Percentiles rank a stretch among this genome's conserved stretches.
These are phyloP conservation scores for Microcos paniculata DNA, from an alignment of 345 rosid genomes.

Conservation along the genomic window DNA sequence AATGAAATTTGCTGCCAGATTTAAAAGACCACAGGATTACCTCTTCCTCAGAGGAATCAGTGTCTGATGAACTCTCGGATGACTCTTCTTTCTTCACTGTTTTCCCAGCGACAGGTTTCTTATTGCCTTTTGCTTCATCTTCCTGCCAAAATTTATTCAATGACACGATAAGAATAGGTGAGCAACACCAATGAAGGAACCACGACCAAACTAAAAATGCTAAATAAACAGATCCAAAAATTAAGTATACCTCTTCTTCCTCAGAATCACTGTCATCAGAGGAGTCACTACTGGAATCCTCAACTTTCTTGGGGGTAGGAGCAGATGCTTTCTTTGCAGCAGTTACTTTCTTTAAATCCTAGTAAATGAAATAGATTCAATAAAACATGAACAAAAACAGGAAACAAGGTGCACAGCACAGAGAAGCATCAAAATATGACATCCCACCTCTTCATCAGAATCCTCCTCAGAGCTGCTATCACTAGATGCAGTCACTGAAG, in stretches of 20 bases:
- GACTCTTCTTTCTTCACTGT: constrained; percentile 14
- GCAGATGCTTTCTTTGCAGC: constrained; percentile 15
- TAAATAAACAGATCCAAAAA: background rate
- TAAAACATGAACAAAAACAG: background rate
- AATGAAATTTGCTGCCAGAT: background rate
- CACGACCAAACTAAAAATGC: background rate
- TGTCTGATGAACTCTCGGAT: background rate
- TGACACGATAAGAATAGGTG: background rate
- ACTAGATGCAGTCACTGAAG: too few species aligned
- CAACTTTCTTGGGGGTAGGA: constrained; percentile 5
- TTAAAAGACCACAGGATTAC: background rate
- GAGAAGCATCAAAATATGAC: background rate
- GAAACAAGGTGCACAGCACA: too few species aligned
- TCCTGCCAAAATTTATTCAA: constrained; percentile 6
- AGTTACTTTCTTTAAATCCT: constrained; percentile 5
- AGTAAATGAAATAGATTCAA: background rate
- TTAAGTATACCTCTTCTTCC: constrained; percentile 20
- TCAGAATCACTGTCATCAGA: constrained; percentile 37
- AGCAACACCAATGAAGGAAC: background rate
- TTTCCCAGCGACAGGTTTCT: constrained; percentile 11
- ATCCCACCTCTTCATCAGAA: background rate
- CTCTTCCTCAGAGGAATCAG: constrained; percentile 4
- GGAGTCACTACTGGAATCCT: constrained; percentile 23
- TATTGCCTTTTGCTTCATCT: constrained; percentile 17
- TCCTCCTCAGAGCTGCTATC: too few species aligned